Evolutionary conservation across 768 basidiomycete genomes (phyloP).

Genomic region (Lactarius vividus): DNA sequence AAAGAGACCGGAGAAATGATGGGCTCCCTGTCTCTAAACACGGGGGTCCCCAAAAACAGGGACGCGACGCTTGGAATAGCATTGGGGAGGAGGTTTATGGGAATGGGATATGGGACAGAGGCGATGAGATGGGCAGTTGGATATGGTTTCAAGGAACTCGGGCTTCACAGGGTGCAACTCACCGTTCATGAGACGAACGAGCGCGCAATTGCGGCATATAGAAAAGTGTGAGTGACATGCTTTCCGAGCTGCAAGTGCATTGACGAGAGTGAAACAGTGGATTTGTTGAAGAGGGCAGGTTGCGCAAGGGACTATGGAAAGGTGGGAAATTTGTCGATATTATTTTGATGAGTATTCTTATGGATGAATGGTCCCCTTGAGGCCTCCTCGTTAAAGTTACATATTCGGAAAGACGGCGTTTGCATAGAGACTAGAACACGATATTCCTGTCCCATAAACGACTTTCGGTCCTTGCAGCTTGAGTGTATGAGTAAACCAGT

Average conservation of each 20-base stretch:
- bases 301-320: conserved; percentile 37
- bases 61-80: conserved; percentile 6
- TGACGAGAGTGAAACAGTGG: conserved; percentile 32
- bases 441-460: background rate
- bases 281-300: conserved; percentile 36
- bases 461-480: background rate
- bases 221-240: conserved; percentile 33
- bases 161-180: conserved; percentile 35
- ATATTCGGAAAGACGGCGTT: background rate
- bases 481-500: background rate
- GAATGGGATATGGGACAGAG: conserved; percentile 32
- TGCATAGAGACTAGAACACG: background rate
- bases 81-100: conserved; percentile 15
- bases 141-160: conserved; percentile 31
- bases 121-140: conserved; percentile 27
- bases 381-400: background rate
- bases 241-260: background rate
- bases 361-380: conserved; percentile 39
- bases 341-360: conserved; percentile 40
- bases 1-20: conserved; percentile 6
- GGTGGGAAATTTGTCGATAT: conserved; percentile 40
- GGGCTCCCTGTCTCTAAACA: background rate
- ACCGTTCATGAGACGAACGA: conserved; percentile 28
- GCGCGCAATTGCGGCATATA: conserved; percentile 32
- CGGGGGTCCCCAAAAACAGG: background rate